Evolutionary conservation across 495 filamentous ascomycete species (phyloP).

Genomic region (Friedmanniomyces endolithicus): DNA sequence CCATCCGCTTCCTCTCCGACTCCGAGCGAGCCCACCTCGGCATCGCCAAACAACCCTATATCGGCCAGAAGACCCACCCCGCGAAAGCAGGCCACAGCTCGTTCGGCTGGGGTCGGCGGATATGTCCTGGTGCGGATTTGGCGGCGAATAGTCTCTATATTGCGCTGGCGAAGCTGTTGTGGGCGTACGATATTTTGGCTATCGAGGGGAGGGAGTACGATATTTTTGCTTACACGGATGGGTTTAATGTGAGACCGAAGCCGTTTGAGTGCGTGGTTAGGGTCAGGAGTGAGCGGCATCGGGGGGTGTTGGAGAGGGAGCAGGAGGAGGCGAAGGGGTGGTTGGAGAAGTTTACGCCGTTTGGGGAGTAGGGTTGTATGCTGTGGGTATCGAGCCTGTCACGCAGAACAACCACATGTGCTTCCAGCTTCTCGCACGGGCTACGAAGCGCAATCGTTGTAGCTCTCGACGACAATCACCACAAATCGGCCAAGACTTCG

Average conservation of each 20-base stretch:
- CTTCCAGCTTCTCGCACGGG: no score
- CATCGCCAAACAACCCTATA: slow-evolving; percentile 21
- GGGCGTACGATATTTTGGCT: slow-evolving; percentile 27
- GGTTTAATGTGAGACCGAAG: slow-evolving; percentile 28
- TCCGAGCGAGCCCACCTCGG: slow-evolving; percentile 19
- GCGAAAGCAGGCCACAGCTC: slow-evolving; percentile 34
- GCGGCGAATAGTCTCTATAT: slow-evolving; percentile 28
- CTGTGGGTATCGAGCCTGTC: no score
- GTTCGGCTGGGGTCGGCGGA: slow-evolving; percentile 38
- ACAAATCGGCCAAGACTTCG: no score
- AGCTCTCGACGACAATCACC: no score
- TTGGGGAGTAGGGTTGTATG: slow-evolving; percentile 20
- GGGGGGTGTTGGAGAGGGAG: slow-evolving; percentile 22
- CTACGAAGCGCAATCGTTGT: no score
- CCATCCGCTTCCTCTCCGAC: slow-evolving; percentile 24
- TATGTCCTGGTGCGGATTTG: slow-evolving; percentile 29
- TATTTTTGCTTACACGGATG: slow-evolving; percentile 30
- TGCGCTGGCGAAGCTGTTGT: slow-evolving; percentile 27
- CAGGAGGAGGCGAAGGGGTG: slow-evolving; percentile 18
- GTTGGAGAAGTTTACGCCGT: slow-evolving; percentile 26
- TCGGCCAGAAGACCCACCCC: slow-evolving; percentile 31
- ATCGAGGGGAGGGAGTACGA: slow-evolving; percentile 23
- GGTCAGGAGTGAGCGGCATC: slow-evolving; percentile 23
- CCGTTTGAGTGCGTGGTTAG: slow-evolving; percentile 26
- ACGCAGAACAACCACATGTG: no score